Evolutionary conservation across 163 green algal genomes (phyloP).

Genomic region (Scenedesmus sp.): DNA sequence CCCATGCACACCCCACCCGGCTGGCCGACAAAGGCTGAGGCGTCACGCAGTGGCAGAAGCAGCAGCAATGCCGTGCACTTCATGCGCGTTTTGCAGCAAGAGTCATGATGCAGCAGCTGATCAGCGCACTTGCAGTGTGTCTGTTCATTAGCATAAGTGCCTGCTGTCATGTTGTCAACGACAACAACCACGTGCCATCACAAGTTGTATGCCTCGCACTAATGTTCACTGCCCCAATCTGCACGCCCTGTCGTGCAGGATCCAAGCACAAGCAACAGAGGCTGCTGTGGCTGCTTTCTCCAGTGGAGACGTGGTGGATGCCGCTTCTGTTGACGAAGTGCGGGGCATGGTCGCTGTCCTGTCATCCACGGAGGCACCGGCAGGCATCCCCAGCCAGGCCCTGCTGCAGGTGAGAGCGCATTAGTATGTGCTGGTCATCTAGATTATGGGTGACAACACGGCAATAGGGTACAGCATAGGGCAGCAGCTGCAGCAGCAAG

Average conservation of each 20-base stretch:
- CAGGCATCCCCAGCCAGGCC: conserved; percentile 21
- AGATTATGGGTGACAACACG: too few relatives aligned
- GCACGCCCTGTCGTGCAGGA: background rate
- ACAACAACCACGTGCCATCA: too few relatives aligned
- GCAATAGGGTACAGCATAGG: background rate
- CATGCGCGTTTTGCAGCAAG: background rate
- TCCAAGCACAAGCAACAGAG: background rate
- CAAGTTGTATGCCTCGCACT: too few relatives aligned
- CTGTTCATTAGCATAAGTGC: background rate
- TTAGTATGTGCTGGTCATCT: too few relatives aligned
- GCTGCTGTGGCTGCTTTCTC: background rate
- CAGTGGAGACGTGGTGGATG: background rate
- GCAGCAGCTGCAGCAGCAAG: background rate
- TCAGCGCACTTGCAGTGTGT: too few relatives aligned
- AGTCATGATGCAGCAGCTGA: background rate
- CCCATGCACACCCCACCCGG: too few relatives aligned
- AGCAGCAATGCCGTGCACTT: too few relatives aligned
- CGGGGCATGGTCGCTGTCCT: background rate
- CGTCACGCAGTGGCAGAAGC: too few relatives aligned
- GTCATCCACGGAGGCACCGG: background rate
- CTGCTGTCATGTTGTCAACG: too few relatives aligned
- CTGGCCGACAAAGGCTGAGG: too few relatives aligned
- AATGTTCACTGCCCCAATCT: too few relatives aligned
- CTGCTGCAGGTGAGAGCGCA: conserved; percentile 10
- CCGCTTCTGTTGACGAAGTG: background rate